phyloP scores from a whole-genome alignment of 2,329 filamentous ascomycete genomes.

The Whalleya microplaca region DNA sequence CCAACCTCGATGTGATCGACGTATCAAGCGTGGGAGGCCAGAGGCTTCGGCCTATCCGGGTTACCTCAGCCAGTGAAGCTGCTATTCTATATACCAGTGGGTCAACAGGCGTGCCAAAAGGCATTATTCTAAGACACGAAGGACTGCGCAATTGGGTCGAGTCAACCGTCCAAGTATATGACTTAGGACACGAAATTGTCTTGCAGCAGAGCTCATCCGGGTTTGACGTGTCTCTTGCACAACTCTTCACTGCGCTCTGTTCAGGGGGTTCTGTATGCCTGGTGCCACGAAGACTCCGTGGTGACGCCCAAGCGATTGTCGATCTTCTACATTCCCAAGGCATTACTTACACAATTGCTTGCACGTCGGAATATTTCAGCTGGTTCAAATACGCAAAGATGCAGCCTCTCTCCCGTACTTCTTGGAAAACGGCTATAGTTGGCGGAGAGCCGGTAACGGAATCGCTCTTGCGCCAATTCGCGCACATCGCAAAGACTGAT shows the following conservation, averaged over 20 bases:
- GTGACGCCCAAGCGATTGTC: conserved; percentile 40
- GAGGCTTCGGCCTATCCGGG: too few species aligned
- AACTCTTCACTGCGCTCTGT: conserved; percentile 42
- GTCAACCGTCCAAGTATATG: conserved; percentile 16
- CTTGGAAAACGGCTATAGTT: conserved; percentile 20
- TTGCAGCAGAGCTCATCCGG: conserved; percentile 45
- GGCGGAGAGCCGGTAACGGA: conserved; percentile 24
- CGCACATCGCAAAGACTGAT: conserved; percentile 2
- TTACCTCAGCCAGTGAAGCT: conserved; percentile 5
- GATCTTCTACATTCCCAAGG: conserved; percentile 37
- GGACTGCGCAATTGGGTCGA: conserved; percentile 37
- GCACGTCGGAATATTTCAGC: conserved; percentile 45
- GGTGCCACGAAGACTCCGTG: conserved; percentile 34
- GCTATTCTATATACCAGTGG: conserved; percentile 32
- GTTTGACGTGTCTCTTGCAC: conserved; percentile 47
- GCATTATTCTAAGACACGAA: conserved; percentile 34
- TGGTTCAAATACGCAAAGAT: conserved; percentile 33
- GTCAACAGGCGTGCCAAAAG: conserved; percentile 39
- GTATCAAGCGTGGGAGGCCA: too few species aligned
- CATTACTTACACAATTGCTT: conserved; percentile 44
- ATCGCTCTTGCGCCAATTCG: conserved; percentile 16
- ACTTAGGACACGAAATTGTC: conserved; percentile 28
- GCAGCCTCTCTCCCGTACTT: neutral
- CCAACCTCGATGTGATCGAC: too few species aligned
- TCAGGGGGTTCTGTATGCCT: conserved; percentile 44